phyloP scores from a whole-genome alignment of 192 early-diverging fungal species.

The Paraglomus brasilianum region DNA sequence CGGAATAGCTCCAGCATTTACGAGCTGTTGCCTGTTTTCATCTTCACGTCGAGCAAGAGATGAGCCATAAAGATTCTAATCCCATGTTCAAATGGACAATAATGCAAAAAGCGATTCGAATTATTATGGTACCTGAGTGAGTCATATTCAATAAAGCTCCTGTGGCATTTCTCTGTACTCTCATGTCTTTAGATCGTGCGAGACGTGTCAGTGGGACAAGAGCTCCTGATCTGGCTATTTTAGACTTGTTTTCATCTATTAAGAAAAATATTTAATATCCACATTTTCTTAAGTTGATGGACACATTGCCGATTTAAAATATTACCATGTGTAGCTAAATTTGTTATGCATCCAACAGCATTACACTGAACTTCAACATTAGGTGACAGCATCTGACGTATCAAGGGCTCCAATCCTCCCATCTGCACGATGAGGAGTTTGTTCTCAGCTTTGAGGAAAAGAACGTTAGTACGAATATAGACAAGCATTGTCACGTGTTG shows the following conservation, averaged over 20 bases:
- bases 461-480: slow-evolving; percentile 19
- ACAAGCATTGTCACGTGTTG: slow-evolving; percentile 9
- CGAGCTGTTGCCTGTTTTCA: slow-evolving; percentile 80
- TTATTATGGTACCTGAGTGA: slow-evolving; percentile 65
- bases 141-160: slow-evolving; percentile 94
- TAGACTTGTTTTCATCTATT: slow-evolving; percentile 83
- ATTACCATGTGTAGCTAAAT: slow-evolving; percentile 79
- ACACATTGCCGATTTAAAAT: slow-evolving; percentile 5
- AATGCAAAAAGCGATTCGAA: too few species aligned
- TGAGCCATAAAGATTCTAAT: background rate
- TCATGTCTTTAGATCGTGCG: slow-evolving; percentile 75
- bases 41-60: slow-evolving; percentile 29
- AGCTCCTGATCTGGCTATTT: slow-evolving; percentile 83
- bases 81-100: too few species aligned
- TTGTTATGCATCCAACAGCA: slow-evolving; percentile 92
- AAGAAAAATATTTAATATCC: slow-evolving; percentile 26
- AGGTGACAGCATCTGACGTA: slow-evolving; percentile 80
- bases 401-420: slow-evolving; percentile 80
- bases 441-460: slow-evolving; percentile 63
- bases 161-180: slow-evolving; percentile 87
- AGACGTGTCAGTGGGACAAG: slow-evolving; percentile 70
- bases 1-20: slow-evolving; percentile 80
- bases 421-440: slow-evolving; percentile 83
- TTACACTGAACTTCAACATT: slow-evolving; percentile 93
- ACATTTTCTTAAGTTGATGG: slow-evolving; percentile 26